Percentiles rank a stretch among this genome's conserved stretches.
These are phyloP conservation scores for Rhodotorula graminis DNA, from an alignment of 768 basidiomycete species.

Conservation along the genomic window DNA sequence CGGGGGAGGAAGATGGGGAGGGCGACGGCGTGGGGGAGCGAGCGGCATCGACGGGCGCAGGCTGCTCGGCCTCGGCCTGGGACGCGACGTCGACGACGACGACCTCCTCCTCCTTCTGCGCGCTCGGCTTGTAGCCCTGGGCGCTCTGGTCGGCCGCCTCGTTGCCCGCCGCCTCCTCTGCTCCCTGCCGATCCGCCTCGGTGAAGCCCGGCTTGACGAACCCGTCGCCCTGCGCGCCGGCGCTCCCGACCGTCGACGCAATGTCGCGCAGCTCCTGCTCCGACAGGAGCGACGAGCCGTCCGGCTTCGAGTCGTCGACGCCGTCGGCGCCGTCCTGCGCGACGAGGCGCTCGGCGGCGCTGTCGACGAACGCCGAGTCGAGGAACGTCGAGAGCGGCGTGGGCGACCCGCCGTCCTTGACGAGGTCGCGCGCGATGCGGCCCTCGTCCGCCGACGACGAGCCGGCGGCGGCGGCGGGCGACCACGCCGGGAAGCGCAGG, in stretches of 20 bases:
- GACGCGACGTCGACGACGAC: background rate
- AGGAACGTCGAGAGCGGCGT: background rate
- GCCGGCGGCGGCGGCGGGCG: background rate
- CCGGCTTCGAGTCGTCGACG: background rate
- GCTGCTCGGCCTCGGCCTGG: background rate
- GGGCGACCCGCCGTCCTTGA: background rate
- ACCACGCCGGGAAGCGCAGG: conserved; percentile 20
- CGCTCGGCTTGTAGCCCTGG: background rate
- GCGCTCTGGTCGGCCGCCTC: conserved; percentile 1
- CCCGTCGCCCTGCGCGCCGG: conserved; percentile 17
- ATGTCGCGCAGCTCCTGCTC: conserved; percentile 1
- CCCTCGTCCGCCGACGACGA: too few species aligned
- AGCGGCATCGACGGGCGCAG: too few species aligned
- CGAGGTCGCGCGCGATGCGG: background rate
- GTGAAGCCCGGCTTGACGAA: background rate
- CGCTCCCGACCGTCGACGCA: background rate
- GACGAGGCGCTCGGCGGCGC: too few species aligned
- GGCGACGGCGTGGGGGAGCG: too few species aligned
- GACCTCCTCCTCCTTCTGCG: background rate
- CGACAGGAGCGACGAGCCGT: background rate
- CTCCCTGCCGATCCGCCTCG: background rate
- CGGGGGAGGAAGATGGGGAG: too few species aligned
- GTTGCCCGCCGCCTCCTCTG: background rate
- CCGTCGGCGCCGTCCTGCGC: too few species aligned
- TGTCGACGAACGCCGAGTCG: background rate